Evolutionary conservation across 129 eudicot genomes (phyloP), one percentile per base, ranked within the genome.

Genomic region (Saposhnikovia divaricata): DNA sequence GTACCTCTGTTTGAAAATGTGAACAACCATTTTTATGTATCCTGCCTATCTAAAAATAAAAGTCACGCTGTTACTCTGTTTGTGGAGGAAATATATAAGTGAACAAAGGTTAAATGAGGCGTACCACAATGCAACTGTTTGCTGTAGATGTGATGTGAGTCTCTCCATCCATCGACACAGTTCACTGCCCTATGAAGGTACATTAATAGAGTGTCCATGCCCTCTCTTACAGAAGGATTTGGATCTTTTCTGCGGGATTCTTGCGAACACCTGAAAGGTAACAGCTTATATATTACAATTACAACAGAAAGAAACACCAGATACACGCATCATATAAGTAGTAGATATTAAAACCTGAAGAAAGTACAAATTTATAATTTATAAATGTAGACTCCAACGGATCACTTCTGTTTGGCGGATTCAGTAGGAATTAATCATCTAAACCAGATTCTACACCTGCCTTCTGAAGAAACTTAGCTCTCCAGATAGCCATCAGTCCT

Each of bases 141-240:
- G 90, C 97, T 13, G 97, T 89, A 81, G 95, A 96, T 59, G 97
- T 97, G 95, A 96, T 59, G 97, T 97, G 79, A 96, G 95, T 68
- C 72, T 89, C 87, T 96, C 99, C 99, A 96, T 90, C 79, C 99
- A 72, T 96, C 91, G 21, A 89, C 92, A 46, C 83, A 61, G 87
- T 89, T 96, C 72, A 90, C 80, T 66, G 94, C 87, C 91, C 99
- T 89, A 83, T 92, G 90, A 13, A 96, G 93, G 84, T 92, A 96
- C 98, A 96, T 31, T 1, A 31, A 31, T 31, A 31, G 34, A 31
- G 34, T 0, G 34, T 31, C 34, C 34, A 31, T 31, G 83, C 99
- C 99, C 82, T 96, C 99, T 88, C 81, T 88, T 82, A 90, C 95
- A 16, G 93, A 78, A 69, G 82, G 78, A 63, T 82, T 79, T 69